A percentile compares a stretch with the other conserved stretches of the same genome.
Conservation (phyloP, 768 basidiomycete species). For the Macrolepiota dolichaula region DNA sequence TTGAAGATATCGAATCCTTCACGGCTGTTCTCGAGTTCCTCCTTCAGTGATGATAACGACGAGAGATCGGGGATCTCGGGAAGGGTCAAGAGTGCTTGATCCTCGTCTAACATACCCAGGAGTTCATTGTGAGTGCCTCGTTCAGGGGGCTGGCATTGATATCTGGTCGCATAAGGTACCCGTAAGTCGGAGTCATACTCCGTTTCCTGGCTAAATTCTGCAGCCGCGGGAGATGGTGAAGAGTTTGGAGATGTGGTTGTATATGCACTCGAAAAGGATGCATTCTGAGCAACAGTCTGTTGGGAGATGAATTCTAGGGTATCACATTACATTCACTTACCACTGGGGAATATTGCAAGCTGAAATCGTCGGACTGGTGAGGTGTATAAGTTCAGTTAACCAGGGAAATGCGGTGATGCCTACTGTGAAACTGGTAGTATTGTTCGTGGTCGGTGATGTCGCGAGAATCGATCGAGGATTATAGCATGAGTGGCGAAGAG, state of each 20-base stretch:
- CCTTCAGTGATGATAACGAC: not conserved
- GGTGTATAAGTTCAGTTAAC: not conserved
- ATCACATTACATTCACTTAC: not conserved
- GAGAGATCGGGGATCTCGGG: slow-evolving; percentile 10
- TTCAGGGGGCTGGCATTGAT: not conserved
- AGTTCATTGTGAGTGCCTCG: not conserved
- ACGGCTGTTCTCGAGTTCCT: not conserved
- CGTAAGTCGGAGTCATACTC: not conserved
- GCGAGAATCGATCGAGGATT: not conserved
- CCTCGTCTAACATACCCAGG: not conserved
- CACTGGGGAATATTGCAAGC: slow-evolving; percentile 6
- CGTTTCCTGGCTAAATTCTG: not conserved
- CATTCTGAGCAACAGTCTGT: not conserved
- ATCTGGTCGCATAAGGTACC: not conserved
- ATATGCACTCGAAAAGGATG: slow-evolving; percentile 10
- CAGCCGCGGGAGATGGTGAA: not conserved
- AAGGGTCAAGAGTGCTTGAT: slow-evolving; percentile 1
- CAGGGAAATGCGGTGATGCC: not conserved
- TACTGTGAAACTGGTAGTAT: slow-evolving; percentile 1
- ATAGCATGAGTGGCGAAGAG: not conserved
- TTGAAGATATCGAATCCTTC: not conserved
- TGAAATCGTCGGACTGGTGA: not conserved
- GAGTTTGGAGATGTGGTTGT: not conserved
- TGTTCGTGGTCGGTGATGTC: not conserved
- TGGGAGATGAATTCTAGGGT: not conserved